Percentiles rank a stretch among this genome's conserved stretches.
Conservation (phyloP, 352 stramenopile genomes). For the Thalassiosira sp. region DNA sequence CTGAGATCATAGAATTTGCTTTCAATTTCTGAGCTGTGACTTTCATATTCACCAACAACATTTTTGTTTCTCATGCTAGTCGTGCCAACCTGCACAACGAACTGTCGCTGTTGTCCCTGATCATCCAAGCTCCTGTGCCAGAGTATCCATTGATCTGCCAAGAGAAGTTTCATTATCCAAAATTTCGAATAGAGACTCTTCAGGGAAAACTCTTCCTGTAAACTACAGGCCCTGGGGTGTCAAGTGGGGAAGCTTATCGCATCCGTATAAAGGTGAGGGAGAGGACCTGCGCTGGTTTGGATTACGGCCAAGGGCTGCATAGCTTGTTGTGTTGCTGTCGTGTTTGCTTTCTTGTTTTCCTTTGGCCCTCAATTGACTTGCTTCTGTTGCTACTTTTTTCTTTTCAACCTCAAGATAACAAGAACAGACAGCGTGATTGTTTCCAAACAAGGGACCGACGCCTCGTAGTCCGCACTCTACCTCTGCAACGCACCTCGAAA, state of each 20-base stretch:
- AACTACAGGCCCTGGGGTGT: slow-evolving; percentile 32
- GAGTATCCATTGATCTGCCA: slow-evolving; percentile 26
- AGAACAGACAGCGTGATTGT: neutral
- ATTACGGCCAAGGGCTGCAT: no score
- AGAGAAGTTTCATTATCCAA: slow-evolving; percentile 19
- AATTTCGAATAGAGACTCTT: slow-evolving; percentile 14
- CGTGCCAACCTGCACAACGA: slow-evolving; percentile 16
- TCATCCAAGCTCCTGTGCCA: slow-evolving; percentile 29
- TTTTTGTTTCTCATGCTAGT: no score
- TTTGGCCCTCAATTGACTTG: neutral
- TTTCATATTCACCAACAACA: no score
- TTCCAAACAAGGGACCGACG: slow-evolving; percentile 47
- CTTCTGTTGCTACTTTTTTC: no score
- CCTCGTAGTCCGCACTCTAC: slow-evolving; percentile 63
- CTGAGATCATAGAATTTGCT: no score
- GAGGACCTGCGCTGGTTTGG: no score
- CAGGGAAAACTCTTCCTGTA: slow-evolving; percentile 3
- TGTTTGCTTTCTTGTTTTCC: neutral
- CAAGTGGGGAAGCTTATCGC: slow-evolving; percentile 34
- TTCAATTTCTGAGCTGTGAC: no score
- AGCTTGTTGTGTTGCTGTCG: no score
- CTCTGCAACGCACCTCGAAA: slow-evolving; percentile 34
- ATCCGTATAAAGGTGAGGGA: slow-evolving; percentile 3
- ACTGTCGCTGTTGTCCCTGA: neutral
- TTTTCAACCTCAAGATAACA: no score